Evolutionary conservation across 495 filamentous ascomycete species (phyloP), one percentile per base, ranked within the genome.

Genomic region (Articulospora tetracladia): DNA sequence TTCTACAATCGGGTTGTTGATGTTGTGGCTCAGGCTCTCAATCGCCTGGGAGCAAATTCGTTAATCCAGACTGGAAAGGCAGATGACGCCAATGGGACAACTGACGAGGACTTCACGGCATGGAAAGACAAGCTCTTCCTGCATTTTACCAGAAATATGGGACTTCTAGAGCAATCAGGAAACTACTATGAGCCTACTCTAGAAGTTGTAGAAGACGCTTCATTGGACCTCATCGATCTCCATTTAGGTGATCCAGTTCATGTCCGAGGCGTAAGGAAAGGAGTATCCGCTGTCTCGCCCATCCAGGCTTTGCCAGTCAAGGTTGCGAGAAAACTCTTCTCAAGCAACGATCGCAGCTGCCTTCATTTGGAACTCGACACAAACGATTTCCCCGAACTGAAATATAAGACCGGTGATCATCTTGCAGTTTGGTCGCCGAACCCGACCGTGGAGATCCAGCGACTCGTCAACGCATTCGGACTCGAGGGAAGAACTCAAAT

Each of bases 121-220:
- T 68, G 66, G 66, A 68, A 66, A 51, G 10, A 61, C 20, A 46
- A 56, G 17, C 59, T 65, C 51, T 56, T 55, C 7, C 17, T 46
- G 63, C 27, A 75, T 8, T 76, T 82, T 63, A 65, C 61, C 20
- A 59, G 64, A 0, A 48, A 70, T 0, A 61, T 82, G 13, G 68
- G 70, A 0, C 72, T 75, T 57, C 55, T 77, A 46, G 75, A 79
- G 54, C 62, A 65, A 1, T 71, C 75, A 49, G 30, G 13, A 13
- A 58, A 63, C 3, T 61, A 66, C 22, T 79, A 81, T 55, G 61
- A 73, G 50, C 77, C 80, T 1, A 70, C 6, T 1, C 13, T 82
- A 13, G 28, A 61, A 10, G 68, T 81, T 11, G 61, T 70, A 7
- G 71, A 76, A 47, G 74, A 77, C 46, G 64, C 65, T 15, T 73